Evolutionary conservation across 768 basidiomycete genomes (phyloP).

Genomic region (Crepidotus variabilis): DNA sequence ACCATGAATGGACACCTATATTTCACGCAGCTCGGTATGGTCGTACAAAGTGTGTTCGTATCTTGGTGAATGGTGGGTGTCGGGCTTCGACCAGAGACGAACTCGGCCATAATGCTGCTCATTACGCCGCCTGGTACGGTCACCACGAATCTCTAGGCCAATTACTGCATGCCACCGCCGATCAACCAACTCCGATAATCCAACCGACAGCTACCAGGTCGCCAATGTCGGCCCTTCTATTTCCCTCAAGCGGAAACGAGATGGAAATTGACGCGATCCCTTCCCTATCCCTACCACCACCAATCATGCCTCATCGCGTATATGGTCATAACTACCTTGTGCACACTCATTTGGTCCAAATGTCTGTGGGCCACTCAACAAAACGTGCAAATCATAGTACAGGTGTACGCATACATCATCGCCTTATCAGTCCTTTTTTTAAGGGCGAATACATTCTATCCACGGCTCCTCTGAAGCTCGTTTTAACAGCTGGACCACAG

Average conservation of each 20-base stretch:
- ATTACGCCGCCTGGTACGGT: conserved; percentile 97
- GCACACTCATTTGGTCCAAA: conserved; percentile 78
- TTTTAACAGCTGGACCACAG: conserved; percentile 87
- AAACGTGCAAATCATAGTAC: conserved; percentile 28
- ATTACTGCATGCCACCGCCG: conserved; percentile 46
- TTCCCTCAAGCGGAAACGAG: conserved; percentile 33
- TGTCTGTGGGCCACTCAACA: conserved; percentile 74
- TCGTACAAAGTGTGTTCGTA: conserved; percentile 63
- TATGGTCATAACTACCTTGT: conserved; percentile 97
- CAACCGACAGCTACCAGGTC: conserved; percentile 28
- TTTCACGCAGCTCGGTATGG: conserved; percentile 94
- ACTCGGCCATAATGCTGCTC: conserved; percentile 76
- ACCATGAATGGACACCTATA: conserved; percentile 97
- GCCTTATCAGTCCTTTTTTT: conserved; percentile 65
- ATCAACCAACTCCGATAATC: conserved; percentile 22
- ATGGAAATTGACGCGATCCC: conserved; percentile 90
- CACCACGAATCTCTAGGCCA: conserved; percentile 65
- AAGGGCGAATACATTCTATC: conserved; percentile 65
- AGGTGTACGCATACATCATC: conserved; percentile 68
- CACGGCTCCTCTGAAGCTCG: conserved; percentile 86
- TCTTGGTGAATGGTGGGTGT: conserved; percentile 79
- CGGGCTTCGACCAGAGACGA: conserved; percentile 81
- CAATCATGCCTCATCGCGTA: conserved; percentile 96
- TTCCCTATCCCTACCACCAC: conserved; percentile 91
- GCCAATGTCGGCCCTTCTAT: conserved; percentile 32